These are phyloP conservation scores for Talaromyces funiculosus DNA, from an alignment of 2,329 filamentous ascomycete genomes.

Conservation along the genomic window DNA sequence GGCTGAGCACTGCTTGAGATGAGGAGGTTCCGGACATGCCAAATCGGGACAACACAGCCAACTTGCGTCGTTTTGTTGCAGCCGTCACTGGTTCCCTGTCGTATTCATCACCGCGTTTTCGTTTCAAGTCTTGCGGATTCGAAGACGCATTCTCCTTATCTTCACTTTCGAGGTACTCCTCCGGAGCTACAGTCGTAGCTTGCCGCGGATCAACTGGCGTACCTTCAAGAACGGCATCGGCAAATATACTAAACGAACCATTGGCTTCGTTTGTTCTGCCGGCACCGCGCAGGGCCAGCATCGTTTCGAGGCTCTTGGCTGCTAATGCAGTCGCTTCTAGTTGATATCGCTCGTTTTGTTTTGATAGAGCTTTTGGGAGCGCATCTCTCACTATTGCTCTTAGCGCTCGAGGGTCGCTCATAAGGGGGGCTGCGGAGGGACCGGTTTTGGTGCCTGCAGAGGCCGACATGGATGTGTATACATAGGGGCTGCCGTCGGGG, in stretches of 20 bases:
- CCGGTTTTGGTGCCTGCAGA: slow-evolving; percentile 33
- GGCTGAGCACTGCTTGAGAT: slow-evolving; percentile 37
- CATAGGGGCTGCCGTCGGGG: slow-evolving; percentile 69
- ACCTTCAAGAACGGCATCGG: slow-evolving; percentile 53
- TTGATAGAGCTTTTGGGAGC: slow-evolving; percentile 75
- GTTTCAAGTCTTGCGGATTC: slow-evolving; percentile 13
- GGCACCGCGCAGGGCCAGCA: slow-evolving; percentile 64
- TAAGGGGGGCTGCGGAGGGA: neutral
- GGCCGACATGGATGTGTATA: slow-evolving; percentile 57
- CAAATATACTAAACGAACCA: slow-evolving; percentile 76
- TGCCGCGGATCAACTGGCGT: slow-evolving; percentile 47
- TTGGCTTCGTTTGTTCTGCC: slow-evolving; percentile 65
- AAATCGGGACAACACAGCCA: slow-evolving; percentile 64
- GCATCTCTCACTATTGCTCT: slow-evolving; percentile 69
- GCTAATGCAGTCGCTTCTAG: slow-evolving; percentile 63
- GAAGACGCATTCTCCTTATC: slow-evolving; percentile 17
- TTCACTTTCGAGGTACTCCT: slow-evolving; percentile 23
- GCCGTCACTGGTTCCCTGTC: slow-evolving; percentile 14
- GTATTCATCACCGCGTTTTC: slow-evolving; percentile 14
- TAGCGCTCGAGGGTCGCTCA: slow-evolving; percentile 55
- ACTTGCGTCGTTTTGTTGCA: slow-evolving; percentile 53
- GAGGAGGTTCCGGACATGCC: slow-evolving; percentile 50
- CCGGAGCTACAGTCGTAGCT: slow-evolving; percentile 27
- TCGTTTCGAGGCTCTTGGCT: slow-evolving; percentile 64
- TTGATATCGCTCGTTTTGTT: slow-evolving; percentile 65